These are phyloP conservation scores for Penicillium pancosmium DNA, from an alignment of 495 filamentous ascomycete genomes.

Conservation along the genomic window DNA sequence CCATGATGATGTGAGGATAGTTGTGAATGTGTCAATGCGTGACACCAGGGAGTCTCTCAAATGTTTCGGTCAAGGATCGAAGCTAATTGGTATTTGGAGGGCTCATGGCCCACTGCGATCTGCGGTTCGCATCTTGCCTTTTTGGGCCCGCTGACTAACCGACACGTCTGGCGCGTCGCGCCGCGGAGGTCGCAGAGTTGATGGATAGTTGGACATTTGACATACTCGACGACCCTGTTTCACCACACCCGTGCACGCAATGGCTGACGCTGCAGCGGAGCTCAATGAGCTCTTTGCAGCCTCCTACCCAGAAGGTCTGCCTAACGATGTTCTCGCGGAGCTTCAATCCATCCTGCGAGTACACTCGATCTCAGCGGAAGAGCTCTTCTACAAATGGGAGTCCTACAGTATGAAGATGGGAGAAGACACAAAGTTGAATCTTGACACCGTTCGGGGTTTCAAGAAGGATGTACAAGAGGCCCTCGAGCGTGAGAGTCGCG, in stretches of 20 bases:
- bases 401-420: slow-evolving; percentile 94
- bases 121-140: slow-evolving; percentile 22
- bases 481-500: slow-evolving; percentile 70
- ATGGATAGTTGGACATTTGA: slow-evolving; percentile 6
- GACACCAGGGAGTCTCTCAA: slow-evolving; percentile 1
- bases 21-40: slow-evolving; percentile 2
- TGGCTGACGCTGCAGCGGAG: slow-evolving; percentile 48
- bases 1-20: slow-evolving; percentile 11
- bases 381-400: slow-evolving; percentile 97
- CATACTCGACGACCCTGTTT: slow-evolving; percentile 1
- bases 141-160: slow-evolving; percentile 21
- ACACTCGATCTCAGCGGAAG: slow-evolving; percentile 73
- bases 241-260: slow-evolving; percentile 11
- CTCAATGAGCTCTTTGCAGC: slow-evolving; percentile 69
- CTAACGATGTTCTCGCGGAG: slow-evolving; percentile 74
- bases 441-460: slow-evolving; percentile 70
- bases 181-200: slow-evolving; percentile 8
- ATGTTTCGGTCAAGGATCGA: background rate
- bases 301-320: slow-evolving; percentile 56
- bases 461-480: slow-evolving; percentile 85
- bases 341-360: slow-evolving; percentile 82
- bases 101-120: background rate
- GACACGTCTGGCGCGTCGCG: slow-evolving; percentile 24
- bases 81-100: slow-evolving; percentile 9
- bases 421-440: slow-evolving; percentile 69